A percentile compares a stretch with the other conserved stretches of the same genome.
Conservation (phyloP, 176 grass and related monocot species). For the Carex parvula region DNA sequence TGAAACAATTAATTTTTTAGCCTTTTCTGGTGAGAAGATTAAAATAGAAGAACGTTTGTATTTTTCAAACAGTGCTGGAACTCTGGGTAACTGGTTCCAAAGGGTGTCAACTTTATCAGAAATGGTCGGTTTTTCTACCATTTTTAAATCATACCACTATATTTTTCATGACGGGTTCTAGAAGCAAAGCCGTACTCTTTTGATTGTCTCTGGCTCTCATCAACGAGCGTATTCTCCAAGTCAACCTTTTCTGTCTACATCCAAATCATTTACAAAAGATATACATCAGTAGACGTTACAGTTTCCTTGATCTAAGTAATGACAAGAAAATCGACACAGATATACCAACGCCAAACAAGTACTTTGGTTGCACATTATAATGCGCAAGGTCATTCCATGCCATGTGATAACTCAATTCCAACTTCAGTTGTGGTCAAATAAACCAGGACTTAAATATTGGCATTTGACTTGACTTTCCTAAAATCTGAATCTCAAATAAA, state of each 20-base stretch:
- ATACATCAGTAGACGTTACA: slow-evolving; percentile 25
- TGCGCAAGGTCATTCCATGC: not conserved
- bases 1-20: not conserved
- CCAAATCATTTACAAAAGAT: slow-evolving; percentile 38
- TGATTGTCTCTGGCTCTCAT: slow-evolving; percentile 92
- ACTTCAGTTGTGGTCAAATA: slow-evolving; percentile 1
- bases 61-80: not conserved
- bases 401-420: slow-evolving; percentile 9
- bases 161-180: slow-evolving; percentile 85
- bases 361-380: not conserved
- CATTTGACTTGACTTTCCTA: slow-evolving; percentile 6
- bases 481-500: slow-evolving; percentile 15
- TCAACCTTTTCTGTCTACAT: slow-evolving; percentile 99
- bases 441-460: slow-evolving; percentile 1
- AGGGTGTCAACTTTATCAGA: not conserved
- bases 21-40: not conserved
- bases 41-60: not conserved
- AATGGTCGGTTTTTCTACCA: slow-evolving; percentile 4
- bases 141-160: slow-evolving; percentile 73
- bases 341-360: not conserved
- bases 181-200: slow-evolving; percentile 80
- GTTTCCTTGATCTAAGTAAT: not conserved
- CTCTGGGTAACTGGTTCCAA: not conserved
- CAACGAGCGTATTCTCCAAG: slow-evolving; percentile 98
- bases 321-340: not conserved